Conservation (phyloP, 345 rosid species). For the Hypericum androsaemum region DNA sequence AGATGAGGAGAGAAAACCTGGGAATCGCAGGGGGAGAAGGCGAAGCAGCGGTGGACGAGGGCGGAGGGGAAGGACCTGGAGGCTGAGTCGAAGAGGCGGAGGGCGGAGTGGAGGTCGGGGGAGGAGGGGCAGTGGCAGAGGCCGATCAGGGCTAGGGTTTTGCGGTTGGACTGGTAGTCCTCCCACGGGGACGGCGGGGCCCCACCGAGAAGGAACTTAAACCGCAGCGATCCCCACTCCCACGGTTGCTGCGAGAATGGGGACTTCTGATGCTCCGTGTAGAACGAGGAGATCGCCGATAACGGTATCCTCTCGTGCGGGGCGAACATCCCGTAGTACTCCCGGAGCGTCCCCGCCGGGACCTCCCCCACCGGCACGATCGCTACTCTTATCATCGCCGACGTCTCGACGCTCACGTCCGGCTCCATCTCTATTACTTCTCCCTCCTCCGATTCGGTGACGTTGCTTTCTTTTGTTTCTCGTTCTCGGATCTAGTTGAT, state of each 20-base stretch:
- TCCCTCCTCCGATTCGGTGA: too few relatives aligned
- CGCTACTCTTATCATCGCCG: conserved; percentile 80
- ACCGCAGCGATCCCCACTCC: conserved; percentile 85
- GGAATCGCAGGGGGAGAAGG: conserved; percentile 74
- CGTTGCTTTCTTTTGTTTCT: too few relatives aligned
- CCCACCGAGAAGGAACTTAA: conserved; percentile 87
- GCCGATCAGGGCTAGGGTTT: conserved; percentile 86
- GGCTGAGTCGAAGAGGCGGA: conserved; percentile 45
- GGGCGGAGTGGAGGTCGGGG: conserved; percentile 63
- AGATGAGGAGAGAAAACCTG: conserved; percentile 36
- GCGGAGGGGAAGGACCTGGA: conserved; percentile 62
- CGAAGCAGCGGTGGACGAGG: conserved; percentile 85
- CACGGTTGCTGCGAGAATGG: conserved; percentile 90
- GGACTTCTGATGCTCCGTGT: conserved; percentile 97
- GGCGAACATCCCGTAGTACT: conserved; percentile 73
- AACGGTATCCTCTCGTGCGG: conserved; percentile 67
- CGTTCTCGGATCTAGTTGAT: too few relatives aligned
- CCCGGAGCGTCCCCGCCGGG: conserved; percentile 60
- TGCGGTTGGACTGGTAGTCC: conserved; percentile 90
- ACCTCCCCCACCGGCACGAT: conserved; percentile 75
- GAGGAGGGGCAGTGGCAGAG: conserved; percentile 88
- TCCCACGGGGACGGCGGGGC: conserved; percentile 99
- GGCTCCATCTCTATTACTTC: too few relatives aligned
- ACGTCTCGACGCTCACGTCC: conserved; percentile 90
- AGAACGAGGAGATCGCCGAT: conserved; percentile 82